Base-by-base conservation (phyloP, 257 asterid species). In the Plantago major region DNA sequence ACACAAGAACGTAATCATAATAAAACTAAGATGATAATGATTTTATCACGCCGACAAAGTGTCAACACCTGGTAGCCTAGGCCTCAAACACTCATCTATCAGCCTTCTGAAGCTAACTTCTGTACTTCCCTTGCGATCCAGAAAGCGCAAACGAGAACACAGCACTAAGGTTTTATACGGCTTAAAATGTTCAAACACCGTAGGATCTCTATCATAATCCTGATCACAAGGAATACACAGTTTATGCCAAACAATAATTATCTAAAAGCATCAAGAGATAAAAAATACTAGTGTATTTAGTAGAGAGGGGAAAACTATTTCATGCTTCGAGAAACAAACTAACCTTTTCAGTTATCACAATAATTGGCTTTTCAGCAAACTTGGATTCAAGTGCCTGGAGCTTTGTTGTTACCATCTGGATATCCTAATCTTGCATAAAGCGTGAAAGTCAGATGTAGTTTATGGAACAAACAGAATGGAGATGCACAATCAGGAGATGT, bases 161-260 rank as follows among this genome's bases (percentile, higher is more conserved):
- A 93, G 84, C 60, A 93, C 88, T 72, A 84, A 71, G 10, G 79
- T 89, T 66, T 86, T 77, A 37, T 71, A 83, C 4, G 82, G 82
- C 60, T 79, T 60, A 73, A 89, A 61, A 48, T 48, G 44, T 55
- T 58, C 63, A 14, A 84, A 77, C 62, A 77, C 72, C 42, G 76
- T 79, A 0, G 97, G 96, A 69, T 87, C 78, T 81, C 99, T 77
- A 79, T 84, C 93, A 44, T 92, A 92, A 58, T 92, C 99, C 97
- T 92, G 68, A 43, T 42, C 60, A 47, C 45, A 63, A 37, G 63
- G 28, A 64, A 60, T 54, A 9, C 15, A 14, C 9, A 33, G 40
- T 33, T 7, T 5, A 33, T 33, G 40, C 40, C 40, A 33, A 33
- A 33, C 40, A 33, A 4, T 18, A 56, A 38, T 8, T 38, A 58